phyloP scores from a whole-genome alignment of 352 stramenopile genomes.

The Pythium guiyangense region DNA sequence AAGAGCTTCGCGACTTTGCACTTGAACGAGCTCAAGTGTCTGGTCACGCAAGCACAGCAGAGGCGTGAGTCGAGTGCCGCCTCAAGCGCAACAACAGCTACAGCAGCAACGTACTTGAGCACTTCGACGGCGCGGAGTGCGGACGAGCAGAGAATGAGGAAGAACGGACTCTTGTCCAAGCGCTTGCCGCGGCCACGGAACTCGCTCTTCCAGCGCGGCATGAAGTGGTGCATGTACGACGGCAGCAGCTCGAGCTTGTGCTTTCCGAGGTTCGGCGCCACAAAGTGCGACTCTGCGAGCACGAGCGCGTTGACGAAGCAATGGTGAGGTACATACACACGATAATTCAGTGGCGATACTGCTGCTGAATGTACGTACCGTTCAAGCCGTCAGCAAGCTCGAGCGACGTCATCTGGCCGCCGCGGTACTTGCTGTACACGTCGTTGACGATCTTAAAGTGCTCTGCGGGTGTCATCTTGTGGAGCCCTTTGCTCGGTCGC shows the following conservation, averaged over 20 bases:
- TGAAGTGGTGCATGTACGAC: constrained; percentile 70
- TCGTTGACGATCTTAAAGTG: constrained; percentile 85
- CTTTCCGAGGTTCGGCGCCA: constrained; percentile 57
- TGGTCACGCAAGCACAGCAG: constrained; percentile 11
- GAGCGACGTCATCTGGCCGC: constrained; percentile 75
- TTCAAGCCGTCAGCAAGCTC: constrained; percentile 78
- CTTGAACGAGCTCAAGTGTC: constrained; percentile 77
- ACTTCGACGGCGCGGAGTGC: constrained; percentile 89
- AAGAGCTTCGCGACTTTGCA: constrained; percentile 95
- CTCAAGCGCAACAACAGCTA: neutral
- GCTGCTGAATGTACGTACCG: constrained; percentile 26
- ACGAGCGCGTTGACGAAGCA: neutral
- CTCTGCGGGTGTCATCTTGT: constrained; percentile 72
- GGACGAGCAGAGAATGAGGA: constrained; percentile 91
- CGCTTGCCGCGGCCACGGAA: constrained; percentile 74
- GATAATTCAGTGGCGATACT: neutral
- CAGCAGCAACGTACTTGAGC: constrained; percentile 80
- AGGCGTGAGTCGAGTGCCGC: neutral
- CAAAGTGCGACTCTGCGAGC: constrained; percentile 61
- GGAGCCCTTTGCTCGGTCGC: constrained; percentile 57
- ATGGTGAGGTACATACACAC: constrained; percentile 1
- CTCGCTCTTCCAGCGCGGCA: constrained; percentile 70
- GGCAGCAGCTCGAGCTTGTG: constrained; percentile 71
- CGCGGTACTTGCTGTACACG: constrained; percentile 67
- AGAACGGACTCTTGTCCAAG: constrained; percentile 87